Evolutionary conservation across 2,329 filamentous ascomycete genomes (phyloP).

Genomic region (Parastagonospora nodorum): DNA sequence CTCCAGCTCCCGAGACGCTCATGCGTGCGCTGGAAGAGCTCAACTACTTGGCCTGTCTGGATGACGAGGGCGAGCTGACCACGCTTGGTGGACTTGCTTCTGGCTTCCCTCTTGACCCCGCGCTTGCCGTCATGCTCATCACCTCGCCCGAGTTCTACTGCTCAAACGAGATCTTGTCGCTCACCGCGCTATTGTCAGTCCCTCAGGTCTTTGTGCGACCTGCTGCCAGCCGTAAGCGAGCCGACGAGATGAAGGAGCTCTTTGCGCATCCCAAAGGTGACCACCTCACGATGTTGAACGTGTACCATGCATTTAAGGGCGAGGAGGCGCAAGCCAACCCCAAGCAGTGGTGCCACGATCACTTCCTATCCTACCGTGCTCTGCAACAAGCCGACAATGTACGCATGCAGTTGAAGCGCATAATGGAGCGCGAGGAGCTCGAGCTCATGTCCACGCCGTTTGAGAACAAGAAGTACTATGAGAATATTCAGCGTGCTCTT

Average conservation of each 20-base stretch:
- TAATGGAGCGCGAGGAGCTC: conserved; percentile 92
- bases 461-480: conserved; percentile 96
- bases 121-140: conserved; percentile 96
- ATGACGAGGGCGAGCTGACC: conserved; percentile 94
- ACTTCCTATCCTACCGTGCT: conserved; percentile 89
- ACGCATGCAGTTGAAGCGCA: conserved; percentile 85
- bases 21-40: conserved; percentile 98
- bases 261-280: conserved; percentile 94
- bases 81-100: conserved; percentile 84
- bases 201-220: conserved; percentile 93
- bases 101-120: conserved; percentile 92
- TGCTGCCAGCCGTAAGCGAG: conserved; percentile 80
- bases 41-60: conserved; percentile 94
- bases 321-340: conserved; percentile 70
- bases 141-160: conserved; percentile 97
- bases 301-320: conserved; percentile 95
- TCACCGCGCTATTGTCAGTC: conserved; percentile 91
- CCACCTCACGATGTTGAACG: conserved; percentile 94
- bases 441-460: conserved; percentile 89
- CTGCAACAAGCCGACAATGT: conserved; percentile 94
- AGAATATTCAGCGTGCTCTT: conserved; percentile 90
- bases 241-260: conserved; percentile 95
- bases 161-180: conserved; percentile 95
- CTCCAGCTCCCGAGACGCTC: conserved; percentile 94
- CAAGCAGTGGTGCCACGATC: conserved; percentile 95